A percentile compares a stretch with the other conserved stretches of the same genome.
These are phyloP conservation scores for Hypoxylon sp. DNA, from an alignment of 2,329 filamentous ascomycete species.

Conservation along the genomic window DNA sequence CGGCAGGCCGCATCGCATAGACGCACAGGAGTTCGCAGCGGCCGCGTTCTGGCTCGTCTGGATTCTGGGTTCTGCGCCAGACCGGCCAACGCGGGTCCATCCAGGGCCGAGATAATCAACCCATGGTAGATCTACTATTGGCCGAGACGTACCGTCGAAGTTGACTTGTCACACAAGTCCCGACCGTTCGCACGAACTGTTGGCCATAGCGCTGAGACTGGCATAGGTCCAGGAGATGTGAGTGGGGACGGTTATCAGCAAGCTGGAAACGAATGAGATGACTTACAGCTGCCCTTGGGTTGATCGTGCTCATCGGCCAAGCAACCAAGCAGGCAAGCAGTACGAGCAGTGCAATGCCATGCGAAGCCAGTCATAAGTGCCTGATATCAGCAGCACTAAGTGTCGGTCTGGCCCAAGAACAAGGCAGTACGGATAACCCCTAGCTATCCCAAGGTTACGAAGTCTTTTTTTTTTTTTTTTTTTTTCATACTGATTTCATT, in stretches of 20 bases:
- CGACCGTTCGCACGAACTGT: slow-evolving; percentile 45
- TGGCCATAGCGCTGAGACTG: slow-evolving; percentile 46
- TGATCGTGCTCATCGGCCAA: slow-evolving; percentile 1
- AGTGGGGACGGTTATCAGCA: slow-evolving; percentile 19
- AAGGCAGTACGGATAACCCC: background rate
- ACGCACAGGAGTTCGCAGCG: slow-evolving; percentile 38
- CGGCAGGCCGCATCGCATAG: slow-evolving; percentile 22
- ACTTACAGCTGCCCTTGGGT: slow-evolving; percentile 1
- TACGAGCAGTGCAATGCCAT: slow-evolving; percentile 1
- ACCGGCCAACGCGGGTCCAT: slow-evolving; percentile 6
- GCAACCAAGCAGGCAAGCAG: slow-evolving; percentile 8
- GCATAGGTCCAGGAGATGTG: slow-evolving; percentile 11
- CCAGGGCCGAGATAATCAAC: background rate
- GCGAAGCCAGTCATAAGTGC: slow-evolving; percentile 1
- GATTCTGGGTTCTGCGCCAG: slow-evolving; percentile 2
- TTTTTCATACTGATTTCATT: slow-evolving; percentile 29
- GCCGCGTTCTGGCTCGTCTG: too few species aligned
- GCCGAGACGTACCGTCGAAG: slow-evolving; percentile 23
- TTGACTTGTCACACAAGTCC: slow-evolving; percentile 42
- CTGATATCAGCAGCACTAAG: background rate
- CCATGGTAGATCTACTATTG: slow-evolving; percentile 22
- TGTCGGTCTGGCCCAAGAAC: background rate
- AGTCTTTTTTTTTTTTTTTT: too few species aligned
- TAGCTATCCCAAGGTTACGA: too few species aligned
- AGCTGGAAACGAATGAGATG: slow-evolving; percentile 6